Evolutionary conservation across 495 filamentous ascomycete genomes (phyloP), one percentile per base, ranked within the genome.

Genomic region (Penicillium macrosclerotiorum): DNA sequence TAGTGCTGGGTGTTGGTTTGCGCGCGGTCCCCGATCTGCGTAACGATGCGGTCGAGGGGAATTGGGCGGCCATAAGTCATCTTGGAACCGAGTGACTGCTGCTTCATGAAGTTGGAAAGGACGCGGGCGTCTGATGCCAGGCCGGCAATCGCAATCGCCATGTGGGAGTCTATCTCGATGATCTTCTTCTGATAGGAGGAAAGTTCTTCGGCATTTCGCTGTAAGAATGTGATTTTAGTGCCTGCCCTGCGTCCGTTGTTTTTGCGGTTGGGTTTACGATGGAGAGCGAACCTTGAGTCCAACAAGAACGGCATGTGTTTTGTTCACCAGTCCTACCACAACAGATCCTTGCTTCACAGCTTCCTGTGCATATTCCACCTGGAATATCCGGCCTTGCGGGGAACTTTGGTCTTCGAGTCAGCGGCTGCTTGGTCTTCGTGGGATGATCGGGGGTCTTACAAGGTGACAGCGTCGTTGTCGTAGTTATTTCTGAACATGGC

Each of bases 61-160:
- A 98, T 90, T 45, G 90, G 82, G 37, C 93, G 92, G 71, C 85
- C 90, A 79, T 95, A 97, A 45, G 90, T 94, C 61, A 98, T 86
- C 61, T 89, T 89, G 46, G 89, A 90, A 63, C 89, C 86, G 57
- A 98, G 89, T 39, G 88, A 94, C 72, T 97, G 93, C 72, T 95
- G 89, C 75, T 96, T 96, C 93, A 98, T 96, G 79, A 95, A 97
- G 81, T 97, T 97, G 76, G 91, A 96, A 59, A 98, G 90, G 60
- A 98, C 93, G 56, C 93, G 91, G 65, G 93, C 94, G 73, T 98
- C 93, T 51, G 93, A 96, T 43, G 94, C 92, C 47, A 98, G 88
- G 50, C 93, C 93, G 58, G 93, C 93, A 64, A 98, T 92, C 57
- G 92, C 89, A 64, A 97, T 81, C 55, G 90, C 93, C 60, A 93